A percentile compares a stretch with the other conserved stretches of the same genome.
Evolutionary conservation across 2,329 filamentous ascomycete species (phyloP).

Genomic region (Cryoendolithus antarcticus): DNA sequence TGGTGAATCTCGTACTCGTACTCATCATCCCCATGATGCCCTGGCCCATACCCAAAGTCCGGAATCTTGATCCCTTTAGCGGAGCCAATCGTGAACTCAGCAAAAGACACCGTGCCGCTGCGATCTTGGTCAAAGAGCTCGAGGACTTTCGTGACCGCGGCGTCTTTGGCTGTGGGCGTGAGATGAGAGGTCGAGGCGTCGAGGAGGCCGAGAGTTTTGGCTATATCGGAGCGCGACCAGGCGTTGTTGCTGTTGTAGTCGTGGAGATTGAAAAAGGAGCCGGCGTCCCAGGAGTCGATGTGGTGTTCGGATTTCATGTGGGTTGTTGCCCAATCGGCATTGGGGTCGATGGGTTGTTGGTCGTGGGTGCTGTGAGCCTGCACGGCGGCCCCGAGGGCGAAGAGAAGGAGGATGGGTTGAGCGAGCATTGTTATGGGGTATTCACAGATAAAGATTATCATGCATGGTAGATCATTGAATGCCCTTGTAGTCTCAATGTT

Average conservation of each 20-base stretch:
- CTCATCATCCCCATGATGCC: conserved; percentile 94
- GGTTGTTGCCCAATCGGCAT: conserved; percentile 36
- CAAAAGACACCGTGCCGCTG: conserved; percentile 55
- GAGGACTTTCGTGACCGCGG: conserved; percentile 55
- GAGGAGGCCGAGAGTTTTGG: conserved; percentile 75
- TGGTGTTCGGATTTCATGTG: conserved; percentile 74
- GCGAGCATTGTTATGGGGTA: no score
- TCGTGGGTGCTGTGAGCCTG: conserved; percentile 28
- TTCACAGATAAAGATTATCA: no score
- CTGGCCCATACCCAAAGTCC: conserved; percentile 76
- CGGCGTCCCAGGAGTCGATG: conserved; percentile 68
- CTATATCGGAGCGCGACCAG: conserved; percentile 72
- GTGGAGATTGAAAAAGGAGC: conserved; percentile 85
- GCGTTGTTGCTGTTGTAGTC: conserved; percentile 76
- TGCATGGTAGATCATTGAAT: no score
- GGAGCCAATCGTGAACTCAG: conserved; percentile 59
- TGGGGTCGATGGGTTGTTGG: conserved; percentile 27
- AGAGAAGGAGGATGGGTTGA: no score
- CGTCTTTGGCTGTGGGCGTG: conserved; percentile 47
- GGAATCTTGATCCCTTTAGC: conserved; percentile 53
- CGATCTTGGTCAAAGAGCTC: conserved; percentile 56
- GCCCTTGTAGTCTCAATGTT: no score
- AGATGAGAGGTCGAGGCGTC: conserved; percentile 53
- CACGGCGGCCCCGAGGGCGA: conserved; percentile 2
- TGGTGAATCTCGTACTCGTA: conserved; percentile 97